Conservation (phyloP, 805 yeast species). For the Metschnikowia borealis region DNA sequence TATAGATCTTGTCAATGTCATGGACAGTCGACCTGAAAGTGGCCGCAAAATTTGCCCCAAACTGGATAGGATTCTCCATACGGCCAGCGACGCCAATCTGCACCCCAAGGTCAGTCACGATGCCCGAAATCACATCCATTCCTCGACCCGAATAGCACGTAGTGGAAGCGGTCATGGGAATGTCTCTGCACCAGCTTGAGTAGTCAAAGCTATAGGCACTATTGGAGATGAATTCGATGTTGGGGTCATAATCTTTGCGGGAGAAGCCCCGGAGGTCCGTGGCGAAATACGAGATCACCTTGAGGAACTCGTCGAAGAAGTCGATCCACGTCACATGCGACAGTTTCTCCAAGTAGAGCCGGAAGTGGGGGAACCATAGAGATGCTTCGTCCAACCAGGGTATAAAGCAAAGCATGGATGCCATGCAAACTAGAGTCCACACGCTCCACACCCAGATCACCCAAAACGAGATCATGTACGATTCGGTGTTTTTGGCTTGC, state of each 20-base stretch:
- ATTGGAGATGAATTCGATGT: slow-evolving; percentile 18
- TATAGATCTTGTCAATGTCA: slow-evolving; percentile 12
- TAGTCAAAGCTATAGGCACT: slow-evolving; percentile 43
- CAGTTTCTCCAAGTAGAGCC: slow-evolving; percentile 35
- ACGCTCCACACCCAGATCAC: slow-evolving; percentile 8
- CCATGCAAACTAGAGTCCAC: slow-evolving; percentile 8
- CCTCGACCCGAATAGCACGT: slow-evolving; percentile 38
- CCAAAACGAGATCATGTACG: slow-evolving; percentile 2
- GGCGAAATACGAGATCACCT: slow-evolving; percentile 43
- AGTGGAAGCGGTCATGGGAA: slow-evolving; percentile 16
- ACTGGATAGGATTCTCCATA: slow-evolving; percentile 30
- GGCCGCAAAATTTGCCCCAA: slow-evolving; percentile 11
- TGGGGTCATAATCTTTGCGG: slow-evolving; percentile 9
- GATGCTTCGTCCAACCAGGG: slow-evolving; percentile 13
- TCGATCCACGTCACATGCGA: slow-evolving; percentile 30
- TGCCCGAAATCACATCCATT: slow-evolving; percentile 44
- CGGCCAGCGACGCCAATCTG: slow-evolving; percentile 42
- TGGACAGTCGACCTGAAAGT: slow-evolving; percentile 10
- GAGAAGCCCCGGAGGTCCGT: slow-evolving; percentile 31
- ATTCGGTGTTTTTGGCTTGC: background rate
- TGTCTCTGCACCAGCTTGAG: slow-evolving; percentile 47
- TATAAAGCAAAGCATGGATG: slow-evolving; percentile 10
- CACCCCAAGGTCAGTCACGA: slow-evolving; percentile 48
- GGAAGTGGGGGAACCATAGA: slow-evolving; percentile 36
- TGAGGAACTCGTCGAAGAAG: slow-evolving; percentile 39